Conservation (phyloP, 805 yeast species). For the Aciculoconidium aculeatum region DNA sequence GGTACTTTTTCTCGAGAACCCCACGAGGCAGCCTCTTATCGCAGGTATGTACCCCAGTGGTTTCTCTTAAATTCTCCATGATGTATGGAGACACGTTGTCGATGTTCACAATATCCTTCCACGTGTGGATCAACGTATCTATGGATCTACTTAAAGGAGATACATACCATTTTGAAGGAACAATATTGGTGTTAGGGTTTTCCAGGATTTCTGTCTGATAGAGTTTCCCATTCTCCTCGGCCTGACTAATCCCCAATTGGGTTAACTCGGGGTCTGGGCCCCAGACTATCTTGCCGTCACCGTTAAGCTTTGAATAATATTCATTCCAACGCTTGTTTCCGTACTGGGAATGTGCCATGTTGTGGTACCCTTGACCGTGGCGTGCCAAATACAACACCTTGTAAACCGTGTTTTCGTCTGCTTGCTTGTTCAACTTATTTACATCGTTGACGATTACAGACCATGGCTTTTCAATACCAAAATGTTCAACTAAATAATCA, state of each 20-base stretch:
- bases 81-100: slow-evolving; percentile 28
- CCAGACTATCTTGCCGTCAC: slow-evolving; percentile 45
- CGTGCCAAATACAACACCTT: slow-evolving; percentile 45
- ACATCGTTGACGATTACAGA: slow-evolving; percentile 16
- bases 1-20: slow-evolving; percentile 36
- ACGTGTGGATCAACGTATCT: slow-evolving; percentile 44
- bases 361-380: slow-evolving; percentile 53
- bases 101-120: slow-evolving; percentile 30
- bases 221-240: slow-evolving; percentile 35
- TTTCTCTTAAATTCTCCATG: slow-evolving; percentile 44
- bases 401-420: slow-evolving; percentile 26
- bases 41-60: slow-evolving; percentile 46
- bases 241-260: slow-evolving; percentile 39
- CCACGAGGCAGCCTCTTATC: slow-evolving; percentile 38
- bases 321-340: slow-evolving; percentile 43
- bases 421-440: slow-evolving; percentile 26
- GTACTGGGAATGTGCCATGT: slow-evolving; percentile 39
- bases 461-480: slow-evolving; percentile 35
- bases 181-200: slow-evolving; percentile 9
- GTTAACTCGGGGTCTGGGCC: slow-evolving; percentile 50
- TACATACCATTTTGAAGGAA: slow-evolving; percentile 38
- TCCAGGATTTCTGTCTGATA: slow-evolving; percentile 35
- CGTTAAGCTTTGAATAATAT: slow-evolving; percentile 38
- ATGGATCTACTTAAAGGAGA: slow-evolving; percentile 50
- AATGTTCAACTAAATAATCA: slow-evolving; percentile 36